Base-by-base conservation (phyloP, 2,329 filamentous ascomycete genomes). In the Fusarium albidum region DNA sequence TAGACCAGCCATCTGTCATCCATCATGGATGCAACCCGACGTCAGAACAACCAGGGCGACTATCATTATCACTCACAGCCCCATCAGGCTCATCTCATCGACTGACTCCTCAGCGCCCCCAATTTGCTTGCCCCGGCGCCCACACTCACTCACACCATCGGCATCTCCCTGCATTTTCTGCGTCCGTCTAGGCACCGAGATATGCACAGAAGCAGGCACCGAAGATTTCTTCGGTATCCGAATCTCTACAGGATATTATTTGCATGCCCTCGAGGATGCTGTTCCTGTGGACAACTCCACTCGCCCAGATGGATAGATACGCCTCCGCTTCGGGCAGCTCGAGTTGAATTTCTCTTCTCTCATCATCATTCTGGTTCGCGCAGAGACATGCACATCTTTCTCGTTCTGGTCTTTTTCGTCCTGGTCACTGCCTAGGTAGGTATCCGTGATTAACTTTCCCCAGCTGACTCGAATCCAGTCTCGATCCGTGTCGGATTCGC, bases 31-130 rank as follows among this genome's bases (percentile, higher is more conserved):
- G 52, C 17, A 58, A 61, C 57, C 41, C 46, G 37, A 44, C 44
- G 31, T 35, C 27, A 38, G 31, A 58, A 45, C 40, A 35, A 40
- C 40, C 40, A 45, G 57, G 41, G 49, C 45, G 49, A 42, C 49
- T 45, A 55, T 58, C 49, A 48, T 43, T 55, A 34, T 55, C 49
- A 58, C 49, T 33, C 57, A 61, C 57, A 61, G 57, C 57, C 57
- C n/a, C 41, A 29, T 46, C 47, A 39, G 53, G 42, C 51, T 56
- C 52, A 43, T 32, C 50, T 47, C 47, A 13, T 52, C 27, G 21
- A 21, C 21, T 21, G 21, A 21, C 21, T 47, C 27, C 34, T 57
- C 34, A 25, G 46, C 21, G 40, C 51, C 52, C 43, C 55, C 39
- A 55, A 39, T 21, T 25, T 57, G 49, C 53, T 61, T 31, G 29